A percentile compares a stretch with the other conserved stretches of the same genome.
These are phyloP conservation scores for Aspergillus avenaceus DNA, from an alignment of 495 filamentous ascomycete genomes.

Conservation along the genomic window DNA sequence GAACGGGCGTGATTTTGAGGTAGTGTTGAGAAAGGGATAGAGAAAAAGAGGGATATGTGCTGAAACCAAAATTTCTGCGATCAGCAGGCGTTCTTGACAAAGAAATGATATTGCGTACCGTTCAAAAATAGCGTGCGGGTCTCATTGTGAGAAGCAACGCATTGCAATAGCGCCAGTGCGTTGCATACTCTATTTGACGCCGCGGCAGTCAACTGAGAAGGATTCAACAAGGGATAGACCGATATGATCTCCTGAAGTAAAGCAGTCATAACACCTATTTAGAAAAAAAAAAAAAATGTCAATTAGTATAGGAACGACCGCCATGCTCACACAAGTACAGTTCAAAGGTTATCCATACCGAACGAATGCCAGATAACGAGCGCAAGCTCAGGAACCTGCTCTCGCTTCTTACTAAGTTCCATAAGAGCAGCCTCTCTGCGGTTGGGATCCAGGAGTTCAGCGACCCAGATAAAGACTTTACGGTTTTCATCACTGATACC, in stretches of 20 bases:
- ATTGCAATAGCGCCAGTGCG: slow-evolving; percentile 92
- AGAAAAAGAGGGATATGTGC: slow-evolving; percentile 99
- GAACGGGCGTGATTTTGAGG: slow-evolving; percentile 95
- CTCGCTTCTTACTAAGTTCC: slow-evolving; percentile 97
- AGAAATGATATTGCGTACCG: slow-evolving; percentile 49
- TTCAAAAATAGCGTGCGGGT: slow-evolving; percentile 89
- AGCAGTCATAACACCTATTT: slow-evolving; percentile 96
- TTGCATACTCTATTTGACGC: slow-evolving; percentile 98
- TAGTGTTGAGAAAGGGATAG: slow-evolving; percentile 98
- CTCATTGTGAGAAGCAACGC: slow-evolving; percentile 96
- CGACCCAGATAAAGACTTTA: slow-evolving; percentile 86
- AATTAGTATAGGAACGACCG: slow-evolving; percentile 18
- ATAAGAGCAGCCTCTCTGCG: slow-evolving; percentile 87
- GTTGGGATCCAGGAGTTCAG: slow-evolving; percentile 82
- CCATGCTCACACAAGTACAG: background rate
- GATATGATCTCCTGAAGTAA: slow-evolving; percentile 98
- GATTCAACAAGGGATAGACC: slow-evolving; percentile 93
- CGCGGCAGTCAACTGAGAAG: slow-evolving; percentile 92
- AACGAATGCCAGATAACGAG: slow-evolving; percentile 99
- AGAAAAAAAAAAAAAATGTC: slow-evolving; percentile 17
- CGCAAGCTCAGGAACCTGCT: slow-evolving; percentile 95
- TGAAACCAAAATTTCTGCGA: slow-evolving; percentile 27
- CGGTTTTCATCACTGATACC: slow-evolving; percentile 85
- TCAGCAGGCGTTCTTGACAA: background rate
- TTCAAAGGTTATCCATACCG: slow-evolving; percentile 53